phyloP scores from a whole-genome alignment of 306 rosid genomes.

The Parietaria judaica region DNA sequence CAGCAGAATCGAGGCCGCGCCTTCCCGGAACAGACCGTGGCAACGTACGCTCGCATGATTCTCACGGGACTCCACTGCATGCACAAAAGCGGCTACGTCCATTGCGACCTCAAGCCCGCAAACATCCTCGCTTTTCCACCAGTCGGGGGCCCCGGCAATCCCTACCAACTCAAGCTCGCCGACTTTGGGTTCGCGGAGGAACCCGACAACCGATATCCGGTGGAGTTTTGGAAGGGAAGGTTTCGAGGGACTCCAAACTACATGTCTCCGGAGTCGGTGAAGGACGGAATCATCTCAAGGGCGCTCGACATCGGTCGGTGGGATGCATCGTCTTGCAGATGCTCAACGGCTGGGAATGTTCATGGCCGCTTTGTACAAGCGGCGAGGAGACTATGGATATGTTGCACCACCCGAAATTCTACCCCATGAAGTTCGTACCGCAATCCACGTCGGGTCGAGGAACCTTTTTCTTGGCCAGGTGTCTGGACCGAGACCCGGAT shows the following conservation, averaged over 20 bases:
- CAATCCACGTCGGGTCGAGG: too few species aligned
- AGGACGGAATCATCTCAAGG: not conserved
- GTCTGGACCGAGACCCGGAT: too few species aligned
- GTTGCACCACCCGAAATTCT: too few species aligned
- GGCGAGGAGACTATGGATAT: too few species aligned
- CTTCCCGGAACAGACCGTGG: not conserved
- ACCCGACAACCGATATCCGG: not conserved
- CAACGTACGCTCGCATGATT: not conserved
- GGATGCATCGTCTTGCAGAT: constrained; percentile 9
- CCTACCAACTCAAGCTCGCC: not conserved
- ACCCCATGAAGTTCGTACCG: too few species aligned
- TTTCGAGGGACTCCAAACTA: constrained; percentile 7
- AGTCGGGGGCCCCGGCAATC: not conserved
- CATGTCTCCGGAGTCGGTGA: constrained; percentile 9
- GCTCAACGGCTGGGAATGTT: not conserved
- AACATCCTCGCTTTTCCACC: constrained; percentile 5
- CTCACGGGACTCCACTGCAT: not conserved
- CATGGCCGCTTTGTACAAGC: too few species aligned
- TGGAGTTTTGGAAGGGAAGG: not conserved
- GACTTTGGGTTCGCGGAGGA: constrained; percentile 6
- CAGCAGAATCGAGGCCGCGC: not conserved
- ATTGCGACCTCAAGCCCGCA: constrained; percentile 13
- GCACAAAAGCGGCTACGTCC: constrained; percentile 10
- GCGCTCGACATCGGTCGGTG: constrained; percentile 7
- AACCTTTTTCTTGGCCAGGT: too few species aligned